Evolutionary conservation across 2,329 filamentous ascomycete species (phyloP).

Genomic region (Juglanconis juglandina): DNA sequence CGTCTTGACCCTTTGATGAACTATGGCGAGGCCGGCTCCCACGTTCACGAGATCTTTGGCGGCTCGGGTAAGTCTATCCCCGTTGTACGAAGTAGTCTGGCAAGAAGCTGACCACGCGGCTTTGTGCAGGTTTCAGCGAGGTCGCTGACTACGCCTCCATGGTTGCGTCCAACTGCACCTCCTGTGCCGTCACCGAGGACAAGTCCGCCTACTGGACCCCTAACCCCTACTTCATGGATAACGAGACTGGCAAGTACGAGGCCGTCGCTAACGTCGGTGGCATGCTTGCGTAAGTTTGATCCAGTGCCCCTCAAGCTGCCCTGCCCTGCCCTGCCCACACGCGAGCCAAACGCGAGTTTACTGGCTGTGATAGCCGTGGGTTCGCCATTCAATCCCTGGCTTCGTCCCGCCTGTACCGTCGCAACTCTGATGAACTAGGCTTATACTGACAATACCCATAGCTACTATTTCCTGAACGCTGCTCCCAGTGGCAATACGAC

Average conservation of each 20-base stretch:
- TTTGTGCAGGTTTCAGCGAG: slow-evolving; percentile 58
- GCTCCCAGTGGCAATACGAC: slow-evolving; percentile 44
- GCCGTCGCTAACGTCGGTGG: slow-evolving; percentile 73
- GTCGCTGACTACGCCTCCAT: slow-evolving; percentile 57
- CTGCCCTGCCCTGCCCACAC: not conserved
- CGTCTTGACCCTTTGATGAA: slow-evolving; percentile 76
- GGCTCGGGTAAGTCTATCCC: slow-evolving; percentile 62
- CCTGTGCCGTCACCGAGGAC: slow-evolving; percentile 75
- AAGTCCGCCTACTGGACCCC: slow-evolving; percentile 89
- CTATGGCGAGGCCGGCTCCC: slow-evolving; percentile 53
- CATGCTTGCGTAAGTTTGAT: slow-evolving; percentile 73
- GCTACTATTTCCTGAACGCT: slow-evolving; percentile 77
- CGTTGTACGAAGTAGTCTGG: not conserved
- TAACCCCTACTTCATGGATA: slow-evolving; percentile 70
- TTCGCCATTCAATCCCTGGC: not conserved
- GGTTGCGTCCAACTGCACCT: slow-evolving; percentile 65
- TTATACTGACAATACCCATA: slow-evolving; percentile 28
- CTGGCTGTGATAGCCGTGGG: no score
- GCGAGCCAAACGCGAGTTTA: no score
- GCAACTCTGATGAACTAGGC: not conserved
- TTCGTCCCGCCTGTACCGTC: not conserved
- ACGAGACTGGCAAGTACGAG: slow-evolving; percentile 59
- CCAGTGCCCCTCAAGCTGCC: not conserved
- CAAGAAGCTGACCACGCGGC: not conserved
- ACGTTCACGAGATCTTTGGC: slow-evolving; percentile 74